Conservation (phyloP, 2,329 filamentous ascomycete species). For the Monilinia vaccinii-corymbosi region DNA sequence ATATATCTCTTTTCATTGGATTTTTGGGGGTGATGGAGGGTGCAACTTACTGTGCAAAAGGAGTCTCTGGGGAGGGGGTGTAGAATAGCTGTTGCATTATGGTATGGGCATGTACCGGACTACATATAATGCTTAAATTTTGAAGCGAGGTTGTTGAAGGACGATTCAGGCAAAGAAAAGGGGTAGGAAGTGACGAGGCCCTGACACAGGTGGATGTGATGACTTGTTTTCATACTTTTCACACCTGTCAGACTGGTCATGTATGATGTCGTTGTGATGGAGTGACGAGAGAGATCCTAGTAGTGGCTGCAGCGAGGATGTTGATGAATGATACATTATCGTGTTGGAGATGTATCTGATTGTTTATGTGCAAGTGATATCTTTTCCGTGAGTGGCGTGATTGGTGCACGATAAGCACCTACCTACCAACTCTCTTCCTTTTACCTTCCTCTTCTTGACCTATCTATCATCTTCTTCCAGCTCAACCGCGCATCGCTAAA, state of each 20-base stretch:
- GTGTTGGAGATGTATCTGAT: background rate
- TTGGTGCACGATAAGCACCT: too few relatives aligned
- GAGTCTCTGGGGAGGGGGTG: background rate
- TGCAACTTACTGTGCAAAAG: background rate
- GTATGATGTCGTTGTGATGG: background rate
- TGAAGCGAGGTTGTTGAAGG: background rate
- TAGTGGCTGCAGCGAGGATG: background rate
- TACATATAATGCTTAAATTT: slow-evolving; percentile 8
- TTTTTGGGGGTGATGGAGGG: background rate
- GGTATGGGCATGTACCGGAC: background rate
- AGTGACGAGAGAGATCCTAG: background rate
- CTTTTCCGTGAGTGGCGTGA: too few relatives aligned
- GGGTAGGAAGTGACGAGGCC: background rate
- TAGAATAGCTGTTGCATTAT: background rate
- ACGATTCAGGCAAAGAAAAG: background rate
- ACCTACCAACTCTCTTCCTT: too few relatives aligned
- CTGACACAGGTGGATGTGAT: background rate
- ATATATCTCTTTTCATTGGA: slow-evolving; percentile 7
- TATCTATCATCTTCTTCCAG: too few relatives aligned
- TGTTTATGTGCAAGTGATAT: too few relatives aligned
- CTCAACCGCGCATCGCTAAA: too few relatives aligned
- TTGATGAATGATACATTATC: background rate
- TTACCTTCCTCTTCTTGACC: too few relatives aligned
- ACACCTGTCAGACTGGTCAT: background rate
- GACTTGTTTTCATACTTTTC: background rate